phyloP scores from a whole-genome alignment of 2,329 filamentous ascomycete species.

The Cladosporium sp. region DNA sequence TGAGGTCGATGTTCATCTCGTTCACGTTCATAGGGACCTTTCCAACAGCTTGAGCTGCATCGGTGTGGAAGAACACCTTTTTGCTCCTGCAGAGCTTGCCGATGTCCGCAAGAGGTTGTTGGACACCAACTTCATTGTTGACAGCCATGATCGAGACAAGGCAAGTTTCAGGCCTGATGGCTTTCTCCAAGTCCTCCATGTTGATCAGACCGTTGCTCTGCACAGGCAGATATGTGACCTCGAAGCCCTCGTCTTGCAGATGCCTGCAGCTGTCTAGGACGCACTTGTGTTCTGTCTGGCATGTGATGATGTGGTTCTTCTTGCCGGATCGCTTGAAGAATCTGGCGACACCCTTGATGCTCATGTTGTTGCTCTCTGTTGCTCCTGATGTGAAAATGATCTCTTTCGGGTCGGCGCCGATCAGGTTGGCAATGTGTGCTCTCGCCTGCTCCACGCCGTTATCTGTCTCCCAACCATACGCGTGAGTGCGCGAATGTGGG shows the following conservation, averaged over 20 bases:
- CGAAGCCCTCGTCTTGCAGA: constrained; percentile 93
- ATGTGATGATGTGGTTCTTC: constrained; percentile 98
- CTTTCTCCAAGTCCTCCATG: constrained; percentile 79
- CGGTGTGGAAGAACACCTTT: constrained; percentile 98
- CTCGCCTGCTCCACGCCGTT: constrained; percentile 88
- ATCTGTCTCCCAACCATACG: constrained; percentile 98
- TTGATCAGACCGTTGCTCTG: constrained; percentile 81
- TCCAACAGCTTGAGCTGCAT: constrained; percentile 94
- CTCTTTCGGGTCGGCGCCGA: constrained; percentile 94
- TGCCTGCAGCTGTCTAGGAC: constrained; percentile 96
- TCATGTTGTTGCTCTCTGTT: constrained; percentile 99
- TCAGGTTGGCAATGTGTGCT: constrained; percentile 77
- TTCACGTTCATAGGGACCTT: constrained; percentile 98
- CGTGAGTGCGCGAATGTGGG: constrained; percentile 94
- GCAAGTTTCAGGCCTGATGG: constrained; percentile 86
- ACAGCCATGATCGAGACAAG: constrained; percentile 98
- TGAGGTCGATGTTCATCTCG: constrained; percentile 95
- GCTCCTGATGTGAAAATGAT: constrained; percentile 98
- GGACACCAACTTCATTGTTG: constrained; percentile 99
- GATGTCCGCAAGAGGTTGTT: constrained; percentile 92
- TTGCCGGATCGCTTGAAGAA: constrained; percentile 92
- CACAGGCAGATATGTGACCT: constrained; percentile 95
- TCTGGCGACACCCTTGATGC: constrained; percentile 93
- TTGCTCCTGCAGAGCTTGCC: constrained; percentile 85
- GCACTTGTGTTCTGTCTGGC: constrained; percentile 98